Percentiles rank a stretch among this genome's conserved stretches.
Evolutionary conservation across 345 rosid species (phyloP).

Genomic region (Triadica sebifera): DNA sequence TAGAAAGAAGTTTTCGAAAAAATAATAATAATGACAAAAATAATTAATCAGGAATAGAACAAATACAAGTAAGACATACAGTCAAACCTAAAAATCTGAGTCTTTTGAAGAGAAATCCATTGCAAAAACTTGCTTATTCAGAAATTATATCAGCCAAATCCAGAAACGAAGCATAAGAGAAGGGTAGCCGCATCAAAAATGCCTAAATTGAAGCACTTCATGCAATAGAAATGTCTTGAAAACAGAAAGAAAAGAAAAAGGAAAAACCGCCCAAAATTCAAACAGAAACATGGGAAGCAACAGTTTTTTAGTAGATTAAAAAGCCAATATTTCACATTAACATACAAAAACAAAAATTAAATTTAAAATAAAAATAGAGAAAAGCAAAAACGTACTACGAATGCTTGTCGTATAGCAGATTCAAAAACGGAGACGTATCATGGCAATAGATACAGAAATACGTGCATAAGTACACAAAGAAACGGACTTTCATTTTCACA

Average conservation of each 20-base stretch:
- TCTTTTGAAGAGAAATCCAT: neutral
- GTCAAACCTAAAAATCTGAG: slow-evolving; percentile 1
- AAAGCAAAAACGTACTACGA: slow-evolving; percentile 9
- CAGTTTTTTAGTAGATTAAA: neutral
- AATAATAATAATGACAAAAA: neutral
- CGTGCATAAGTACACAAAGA: neutral
- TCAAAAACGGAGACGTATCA: slow-evolving; percentile 7
- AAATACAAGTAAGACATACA: neutral
- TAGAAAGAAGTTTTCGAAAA: neutral
- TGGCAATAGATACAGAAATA: neutral
- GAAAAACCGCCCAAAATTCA: neutral
- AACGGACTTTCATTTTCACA: neutral
- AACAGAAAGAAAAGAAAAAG: neutral
- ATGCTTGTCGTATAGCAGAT: neutral
- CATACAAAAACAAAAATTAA: neutral
- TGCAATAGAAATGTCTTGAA: slow-evolving; percentile 14
- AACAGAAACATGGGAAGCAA: neutral
- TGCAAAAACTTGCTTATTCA: neutral
- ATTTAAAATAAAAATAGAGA: neutral
- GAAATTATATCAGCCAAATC: neutral
- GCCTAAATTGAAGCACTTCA: slow-evolving; percentile 23
- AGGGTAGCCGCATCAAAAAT: neutral
- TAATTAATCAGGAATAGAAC: neutral
- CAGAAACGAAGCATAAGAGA: neutral
- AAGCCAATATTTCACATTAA: neutral